A percentile compares a stretch with the other conserved stretches of the same genome.
phyloP scores from a whole-genome alignment of 169 alveolate species.

The Eimeria brunetti region DNA sequence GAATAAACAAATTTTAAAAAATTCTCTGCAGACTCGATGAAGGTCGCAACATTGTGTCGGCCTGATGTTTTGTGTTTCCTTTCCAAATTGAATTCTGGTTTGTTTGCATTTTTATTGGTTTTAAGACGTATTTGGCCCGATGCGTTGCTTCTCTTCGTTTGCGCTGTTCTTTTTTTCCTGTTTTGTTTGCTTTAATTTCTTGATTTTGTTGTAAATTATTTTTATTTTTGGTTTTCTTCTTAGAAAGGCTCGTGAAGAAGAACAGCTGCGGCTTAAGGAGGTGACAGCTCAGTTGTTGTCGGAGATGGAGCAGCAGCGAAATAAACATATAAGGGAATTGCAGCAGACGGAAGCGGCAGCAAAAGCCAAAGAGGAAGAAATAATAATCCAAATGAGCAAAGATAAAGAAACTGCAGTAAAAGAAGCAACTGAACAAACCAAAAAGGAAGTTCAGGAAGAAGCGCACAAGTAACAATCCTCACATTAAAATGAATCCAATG shows the following conservation, averaged over 20 bases:
- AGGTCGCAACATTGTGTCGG: no score
- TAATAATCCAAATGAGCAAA: background rate
- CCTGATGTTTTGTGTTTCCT: no score
- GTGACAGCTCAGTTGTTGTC: background rate
- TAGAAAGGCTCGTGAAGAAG: constrained; percentile 51
- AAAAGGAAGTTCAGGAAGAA: background rate
- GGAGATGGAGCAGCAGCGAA: constrained; percentile 33
- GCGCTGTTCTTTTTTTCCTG: no score
- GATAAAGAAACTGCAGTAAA: constrained; percentile 3
- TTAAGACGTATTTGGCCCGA: no score
- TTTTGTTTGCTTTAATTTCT: constrained; percentile 1
- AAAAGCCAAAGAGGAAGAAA: background rate
- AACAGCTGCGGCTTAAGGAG: constrained; percentile 24
- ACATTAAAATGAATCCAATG: no score
- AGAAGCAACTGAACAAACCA: constrained; percentile 23
- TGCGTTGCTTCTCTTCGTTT: no score
- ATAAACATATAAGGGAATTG: background rate
- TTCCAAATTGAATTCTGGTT: no score
- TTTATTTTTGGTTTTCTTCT: background rate
- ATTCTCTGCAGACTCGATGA: no score
- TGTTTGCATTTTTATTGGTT: no score
- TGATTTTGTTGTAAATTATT: background rate
- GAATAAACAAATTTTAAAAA: no score
- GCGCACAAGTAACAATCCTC: constrained; percentile 10
- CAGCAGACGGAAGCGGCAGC: constrained; percentile 26